phyloP scores from a whole-genome alignment of 805 yeast genomes.

The Dipodascopsis tothii region DNA sequence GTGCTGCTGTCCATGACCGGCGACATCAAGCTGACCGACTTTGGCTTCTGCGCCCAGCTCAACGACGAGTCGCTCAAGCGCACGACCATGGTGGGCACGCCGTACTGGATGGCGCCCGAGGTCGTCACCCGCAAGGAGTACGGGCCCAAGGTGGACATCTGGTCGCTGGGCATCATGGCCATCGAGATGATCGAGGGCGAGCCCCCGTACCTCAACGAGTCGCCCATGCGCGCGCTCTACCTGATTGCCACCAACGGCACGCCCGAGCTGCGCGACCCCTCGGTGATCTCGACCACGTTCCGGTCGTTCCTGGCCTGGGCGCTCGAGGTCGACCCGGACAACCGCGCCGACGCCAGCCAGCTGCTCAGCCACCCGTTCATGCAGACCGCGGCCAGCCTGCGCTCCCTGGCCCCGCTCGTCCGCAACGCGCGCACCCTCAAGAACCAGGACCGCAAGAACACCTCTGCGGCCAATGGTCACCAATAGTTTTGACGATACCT shows the following conservation, averaged over 20 bases:
- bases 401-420: slow-evolving; percentile 27
- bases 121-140: slow-evolving; percentile 73
- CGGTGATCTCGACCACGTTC: slow-evolving; percentile 57
- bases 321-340: slow-evolving; percentile 73
- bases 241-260: slow-evolving; percentile 76
- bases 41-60: slow-evolving; percentile 76
- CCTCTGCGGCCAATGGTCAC: not conserved
- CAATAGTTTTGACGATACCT: not conserved
- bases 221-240: slow-evolving; percentile 68
- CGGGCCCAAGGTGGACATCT: slow-evolving; percentile 74
- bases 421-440: slow-evolving; percentile 23
- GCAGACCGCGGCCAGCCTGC: slow-evolving; percentile 18
- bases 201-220: slow-evolving; percentile 76
- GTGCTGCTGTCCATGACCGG: slow-evolving; percentile 76
- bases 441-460: slow-evolving; percentile 17
- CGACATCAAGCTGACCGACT: slow-evolving; percentile 89
- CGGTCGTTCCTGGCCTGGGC: slow-evolving; percentile 68
- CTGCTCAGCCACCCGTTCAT: slow-evolving; percentile 39
- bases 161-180: slow-evolving; percentile 81
- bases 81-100: slow-evolving; percentile 83
- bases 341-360: slow-evolving; percentile 70
- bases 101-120: slow-evolving; percentile 89
- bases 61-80: slow-evolving; percentile 66
- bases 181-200: slow-evolving; percentile 83
- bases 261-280: slow-evolving; percentile 75